Base-by-base conservation (phyloP, 106 monocot genomes). In the Dendrobium huoshanense region DNA sequence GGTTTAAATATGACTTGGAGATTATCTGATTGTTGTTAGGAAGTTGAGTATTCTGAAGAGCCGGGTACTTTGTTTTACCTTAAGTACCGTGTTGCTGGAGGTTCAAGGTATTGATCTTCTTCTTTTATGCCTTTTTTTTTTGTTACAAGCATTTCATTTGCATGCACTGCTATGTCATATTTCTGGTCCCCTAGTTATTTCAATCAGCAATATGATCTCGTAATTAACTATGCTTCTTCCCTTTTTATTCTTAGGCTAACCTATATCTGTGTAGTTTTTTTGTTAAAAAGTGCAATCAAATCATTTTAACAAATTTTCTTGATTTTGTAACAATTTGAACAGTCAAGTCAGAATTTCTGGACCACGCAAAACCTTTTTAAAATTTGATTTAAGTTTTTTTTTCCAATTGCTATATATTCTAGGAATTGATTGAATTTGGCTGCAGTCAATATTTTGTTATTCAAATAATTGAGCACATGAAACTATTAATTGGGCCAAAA, bases 31-130 rank as follows among this genome's bases (percentile, higher is more conserved):
- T 43, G 75, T 81, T 54, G 61, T 40, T 81, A 99, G 98, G 95
- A 99, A 88, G 98, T 99, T 20, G 98, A 95, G 78, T 93, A 99
- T 83, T 93, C 95, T 83, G 95, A 99, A 95, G 98, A 99, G 80
- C 91, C 90, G 47, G 98, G 98, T 64, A 73, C 67, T 78, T 79
- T 99, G 72, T 99, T 87, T 79, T 85, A 90, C 77, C 91, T 99
- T 73, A 94, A 95, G 58, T 98, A 98, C 81, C 94, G 94, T 86
- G 87, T 95, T 91, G 91, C 95, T 75, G 98, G 97, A 68, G 96
- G 95, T 83, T 89, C 92, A 82, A 92, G 90, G 96, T 94, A 76
- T 76, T 49, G 15, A 31, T 31, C 31, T 76, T 47, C 19, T 76
- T 16, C 49, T 41, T 2, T 43, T 7, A 15, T 76, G 4, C 45